These are phyloP conservation scores for Curvularia eragrostidis DNA, from an alignment of 2,329 filamentous ascomycete species.

Conservation along the genomic window DNA sequence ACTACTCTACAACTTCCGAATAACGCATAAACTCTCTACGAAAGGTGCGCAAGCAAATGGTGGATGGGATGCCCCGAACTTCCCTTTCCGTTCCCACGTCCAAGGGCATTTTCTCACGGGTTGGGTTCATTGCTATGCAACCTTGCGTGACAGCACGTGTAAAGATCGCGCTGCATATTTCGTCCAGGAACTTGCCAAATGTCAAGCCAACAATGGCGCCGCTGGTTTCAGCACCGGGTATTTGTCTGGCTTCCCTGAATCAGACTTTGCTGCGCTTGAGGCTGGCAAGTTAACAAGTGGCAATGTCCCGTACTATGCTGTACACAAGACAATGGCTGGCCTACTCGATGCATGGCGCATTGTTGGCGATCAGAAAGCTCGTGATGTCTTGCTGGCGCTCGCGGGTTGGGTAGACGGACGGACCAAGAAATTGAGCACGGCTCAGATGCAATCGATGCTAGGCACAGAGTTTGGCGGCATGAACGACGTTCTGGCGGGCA, in stretches of 20 bases:
- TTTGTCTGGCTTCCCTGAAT: slow-evolving; percentile 61
- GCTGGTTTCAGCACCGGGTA: slow-evolving; percentile 57
- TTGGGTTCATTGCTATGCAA: slow-evolving; percentile 59
- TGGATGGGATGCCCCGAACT: slow-evolving; percentile 62
- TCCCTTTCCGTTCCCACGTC: slow-evolving; percentile 60
- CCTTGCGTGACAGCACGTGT: slow-evolving; percentile 53
- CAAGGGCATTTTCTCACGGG: slow-evolving; percentile 61
- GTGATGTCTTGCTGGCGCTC: slow-evolving; percentile 54
- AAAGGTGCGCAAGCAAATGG: slow-evolving; percentile 56
- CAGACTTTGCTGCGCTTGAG: slow-evolving; percentile 57
- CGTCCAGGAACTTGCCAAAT: slow-evolving; percentile 58
- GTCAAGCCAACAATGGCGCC: slow-evolving; percentile 58
- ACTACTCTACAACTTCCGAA: slow-evolving; percentile 58
- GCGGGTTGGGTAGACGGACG: slow-evolving; percentile 59
- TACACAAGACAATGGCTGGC: slow-evolving; percentile 63
- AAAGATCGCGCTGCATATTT: slow-evolving; percentile 56
- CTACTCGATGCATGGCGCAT: slow-evolving; percentile 59
- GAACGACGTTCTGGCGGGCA: slow-evolving; percentile 59
- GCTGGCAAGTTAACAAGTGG: slow-evolving; percentile 54
- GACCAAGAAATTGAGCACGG: slow-evolving; percentile 53
- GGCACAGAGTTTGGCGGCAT: slow-evolving; percentile 62
- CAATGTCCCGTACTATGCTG: slow-evolving; percentile 62
- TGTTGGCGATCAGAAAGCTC: slow-evolving; percentile 53
- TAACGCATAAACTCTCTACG: slow-evolving; percentile 57
- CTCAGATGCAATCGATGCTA: slow-evolving; percentile 58